A percentile compares a stretch with the other conserved stretches of the same genome.
Evolutionary conservation across 2,329 filamentous ascomycete genomes (phyloP).

Genomic region (Fusarium haematococcum): DNA sequence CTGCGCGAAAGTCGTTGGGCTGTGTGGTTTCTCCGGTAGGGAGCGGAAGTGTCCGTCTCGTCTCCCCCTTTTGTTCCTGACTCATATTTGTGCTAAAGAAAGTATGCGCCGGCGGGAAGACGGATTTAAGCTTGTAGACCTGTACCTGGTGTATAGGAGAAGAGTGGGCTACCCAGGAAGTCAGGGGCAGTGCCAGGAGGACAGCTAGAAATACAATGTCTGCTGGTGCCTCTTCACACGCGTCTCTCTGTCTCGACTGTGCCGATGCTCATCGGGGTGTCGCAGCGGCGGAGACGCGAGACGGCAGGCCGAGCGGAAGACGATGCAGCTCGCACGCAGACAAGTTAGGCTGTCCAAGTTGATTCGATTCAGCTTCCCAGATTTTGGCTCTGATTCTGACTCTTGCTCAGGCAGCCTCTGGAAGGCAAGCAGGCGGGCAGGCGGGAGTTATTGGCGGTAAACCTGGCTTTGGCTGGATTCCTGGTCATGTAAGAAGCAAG

Average conservation of each 20-base stretch:
- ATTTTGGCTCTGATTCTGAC: neutral
- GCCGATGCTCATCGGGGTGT: neutral
- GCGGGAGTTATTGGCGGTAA: neutral
- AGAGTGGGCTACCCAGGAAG: neutral
- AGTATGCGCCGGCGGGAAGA: conserved; percentile 22
- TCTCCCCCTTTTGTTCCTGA: conserved; percentile 16
- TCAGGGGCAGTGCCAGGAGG: neutral
- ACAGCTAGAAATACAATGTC: neutral
- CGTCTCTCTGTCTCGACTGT: neutral
- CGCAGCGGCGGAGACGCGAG: neutral
- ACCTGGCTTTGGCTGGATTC: neutral
- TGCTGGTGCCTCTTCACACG: neutral
- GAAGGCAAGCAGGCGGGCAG: neutral
- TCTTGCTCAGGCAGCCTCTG: neutral
- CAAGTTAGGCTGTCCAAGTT: neutral
- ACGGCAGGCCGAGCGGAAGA: neutral
- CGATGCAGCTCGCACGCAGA: neutral
- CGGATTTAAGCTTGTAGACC: conserved; percentile 24
- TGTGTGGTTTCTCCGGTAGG: conserved; percentile 7
- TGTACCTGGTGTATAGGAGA: neutral
- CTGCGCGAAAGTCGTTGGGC: neutral
- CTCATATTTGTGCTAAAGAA: conserved; percentile 20
- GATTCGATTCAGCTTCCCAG: neutral
- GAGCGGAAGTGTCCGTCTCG: conserved; percentile 15
- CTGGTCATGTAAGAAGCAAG: conserved; percentile 30